These are phyloP conservation scores for Rhododendron griersonianum DNA, from an alignment of 148 eudicot species.

Conservation along the genomic window DNA sequence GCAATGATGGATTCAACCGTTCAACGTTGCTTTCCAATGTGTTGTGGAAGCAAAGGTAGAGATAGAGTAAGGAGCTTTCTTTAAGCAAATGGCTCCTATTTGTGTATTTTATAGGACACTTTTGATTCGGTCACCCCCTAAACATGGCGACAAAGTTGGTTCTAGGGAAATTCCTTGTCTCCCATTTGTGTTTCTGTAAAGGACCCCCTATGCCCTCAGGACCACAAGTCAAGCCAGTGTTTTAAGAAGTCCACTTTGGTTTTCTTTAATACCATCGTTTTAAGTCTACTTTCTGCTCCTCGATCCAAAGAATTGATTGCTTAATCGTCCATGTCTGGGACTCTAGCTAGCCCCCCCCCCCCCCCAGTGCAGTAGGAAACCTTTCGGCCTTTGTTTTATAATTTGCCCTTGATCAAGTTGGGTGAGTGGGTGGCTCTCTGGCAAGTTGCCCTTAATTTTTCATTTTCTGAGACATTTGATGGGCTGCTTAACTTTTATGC, in stretches of 20 bases:
- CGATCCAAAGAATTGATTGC: background rate
- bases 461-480: background rate
- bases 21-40: slow-evolving; percentile 19
- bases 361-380: slow-evolving; percentile 5
- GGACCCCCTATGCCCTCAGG: slow-evolving; percentile 19
- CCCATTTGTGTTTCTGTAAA: slow-evolving; percentile 26
- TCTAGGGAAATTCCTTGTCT: slow-evolving; percentile 21
- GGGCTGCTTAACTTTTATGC: background rate
- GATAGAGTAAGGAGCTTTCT: background rate
- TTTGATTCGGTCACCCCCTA: slow-evolving; percentile 18
- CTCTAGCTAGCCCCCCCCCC: slow-evolving; percentile 6
- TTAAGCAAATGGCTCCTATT: slow-evolving; percentile 5
- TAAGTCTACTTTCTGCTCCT: background rate
- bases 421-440: background rate
- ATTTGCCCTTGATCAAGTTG: background rate
- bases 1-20: slow-evolving; percentile 37
- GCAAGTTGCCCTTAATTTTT: background rate
- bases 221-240: slow-evolving; percentile 16
- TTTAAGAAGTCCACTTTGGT: background rate
- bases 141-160: slow-evolving; percentile 26
- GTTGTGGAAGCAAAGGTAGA: slow-evolving; percentile 24
- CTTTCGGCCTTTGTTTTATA: background rate
- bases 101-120: background rate
- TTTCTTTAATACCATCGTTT: background rate
- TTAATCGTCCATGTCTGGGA: background rate